Percentiles rank a stretch among this genome's conserved stretches.
Evolutionary conservation across 257 asterid genomes (phyloP).

Genomic region (Solanum sejunctum): DNA sequence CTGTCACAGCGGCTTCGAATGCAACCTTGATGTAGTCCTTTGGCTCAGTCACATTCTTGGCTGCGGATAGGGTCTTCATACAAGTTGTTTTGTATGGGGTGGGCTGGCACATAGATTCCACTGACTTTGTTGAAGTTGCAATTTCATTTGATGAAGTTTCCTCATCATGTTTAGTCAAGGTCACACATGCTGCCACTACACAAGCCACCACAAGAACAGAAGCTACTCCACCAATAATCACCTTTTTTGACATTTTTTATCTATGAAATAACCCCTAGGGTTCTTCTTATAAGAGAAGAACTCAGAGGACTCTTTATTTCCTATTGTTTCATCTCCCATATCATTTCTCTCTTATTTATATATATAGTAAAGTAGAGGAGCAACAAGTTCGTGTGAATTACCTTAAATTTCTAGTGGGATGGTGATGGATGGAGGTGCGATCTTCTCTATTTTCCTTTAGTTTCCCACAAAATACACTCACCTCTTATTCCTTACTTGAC

Average conservation of each 20-base stretch:
- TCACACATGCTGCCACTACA: constrained; percentile 28
- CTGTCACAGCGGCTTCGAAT: constrained; percentile 27
- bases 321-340: background rate
- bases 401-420: background rate
- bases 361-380: background rate
- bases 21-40: constrained; percentile 36
- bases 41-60: constrained; percentile 33
- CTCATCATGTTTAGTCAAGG: background rate
- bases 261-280: background rate
- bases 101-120: constrained; percentile 36
- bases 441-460: background rate
- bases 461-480: background rate
- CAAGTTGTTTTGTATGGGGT: constrained; percentile 48
- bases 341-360: background rate
- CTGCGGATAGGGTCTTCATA: constrained; percentile 20
- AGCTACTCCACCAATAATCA: constrained; percentile 21
- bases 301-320: background rate
- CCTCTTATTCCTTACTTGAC: background rate
- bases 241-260: constrained; percentile 22
- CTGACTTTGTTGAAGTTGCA: constrained; percentile 29
- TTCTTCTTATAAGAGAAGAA: background rate
- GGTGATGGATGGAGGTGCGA: background rate
- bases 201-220: constrained; percentile 43
- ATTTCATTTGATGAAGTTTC: background rate
- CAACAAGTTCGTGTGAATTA: background rate